phyloP scores from a whole-genome alignment of 768 basidiomycete species.

The Lactarius vividus region DNA sequence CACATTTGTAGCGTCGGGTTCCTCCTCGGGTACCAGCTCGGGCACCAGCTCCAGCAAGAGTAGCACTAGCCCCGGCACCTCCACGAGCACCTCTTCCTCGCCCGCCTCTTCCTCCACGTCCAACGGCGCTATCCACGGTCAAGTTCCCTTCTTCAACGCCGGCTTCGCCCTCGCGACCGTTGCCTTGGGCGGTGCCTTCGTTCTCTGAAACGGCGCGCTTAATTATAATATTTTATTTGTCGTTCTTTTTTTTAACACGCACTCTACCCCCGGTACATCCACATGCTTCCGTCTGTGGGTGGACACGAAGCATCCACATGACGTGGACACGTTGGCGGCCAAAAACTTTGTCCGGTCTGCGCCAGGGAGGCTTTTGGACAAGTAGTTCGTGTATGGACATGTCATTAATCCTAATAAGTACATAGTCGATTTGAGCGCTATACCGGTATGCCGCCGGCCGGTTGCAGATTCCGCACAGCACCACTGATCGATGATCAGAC shows the following conservation, averaged over 20 bases:
- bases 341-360: neutral
- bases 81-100: neutral
- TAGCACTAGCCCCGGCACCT: neutral
- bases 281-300: neutral
- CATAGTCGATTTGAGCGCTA: neutral
- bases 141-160: constrained; percentile 9
- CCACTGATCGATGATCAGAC: too few species aligned
- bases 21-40: neutral
- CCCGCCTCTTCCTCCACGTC: neutral
- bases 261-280: neutral
- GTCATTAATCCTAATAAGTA: neutral
- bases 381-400: neutral
- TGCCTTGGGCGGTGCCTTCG: constrained; percentile 12
- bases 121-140: neutral
- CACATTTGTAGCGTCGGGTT: neutral
- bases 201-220: neutral
- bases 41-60: too few species aligned
- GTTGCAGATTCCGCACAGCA: too few species aligned
- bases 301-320: neutral
- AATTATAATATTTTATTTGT: neutral
- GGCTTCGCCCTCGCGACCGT: constrained; percentile 3
- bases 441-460: too few species aligned
- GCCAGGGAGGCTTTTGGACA: neutral
- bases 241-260: neutral
- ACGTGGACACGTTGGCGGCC: neutral